Base-by-base conservation (phyloP, 2,329 filamentous ascomycete genomes). In the Xylariaceae sp. region DNA sequence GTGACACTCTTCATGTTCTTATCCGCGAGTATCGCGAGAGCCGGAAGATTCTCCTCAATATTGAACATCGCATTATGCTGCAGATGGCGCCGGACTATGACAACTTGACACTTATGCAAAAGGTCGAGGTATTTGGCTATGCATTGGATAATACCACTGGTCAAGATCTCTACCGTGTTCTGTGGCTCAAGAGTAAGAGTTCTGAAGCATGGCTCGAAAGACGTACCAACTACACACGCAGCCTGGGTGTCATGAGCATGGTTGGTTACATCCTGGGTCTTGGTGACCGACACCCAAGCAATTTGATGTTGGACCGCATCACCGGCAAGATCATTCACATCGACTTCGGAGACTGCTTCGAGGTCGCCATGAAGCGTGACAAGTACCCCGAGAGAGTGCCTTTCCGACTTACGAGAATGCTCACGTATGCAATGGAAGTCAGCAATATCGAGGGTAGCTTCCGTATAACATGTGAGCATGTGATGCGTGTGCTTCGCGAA, bases 51-150 rank as follows among this genome's bases (percentile, higher is more conserved):
- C 71, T 99, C 30, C 83, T 98, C 52, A 99, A 98, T 60, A 99
- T 99, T 50, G 93, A 99, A 68, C 93, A 99, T 62, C 86, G 94
- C 33, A 98, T 98, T 63, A 99, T 99, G 93, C 73, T 99, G 42
- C 94, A 99, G 64, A 98, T 98, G 93, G 93, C 93, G 18, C 94
- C 93, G 0, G 93, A 99, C 62, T 98, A 97, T 59, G 93, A 98
- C 61, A 96, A 95, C 57, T 81, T 99, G 35, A 97, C 94, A 1
- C 78, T 99, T 28, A 97, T 99, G 93, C 94, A 99, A 63, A 99
- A 98, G 69, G 94, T 98, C 1, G 94, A 99, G 65, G 93, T 99
- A 9, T 99, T 99, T 61, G 91, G 93, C 24, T 99, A 99, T 63
- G 94, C 93, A 4, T 82, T 99, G 45, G 94, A 99, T 68, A 99